Percentiles rank a stretch among this genome's conserved stretches.
Evolutionary conservation across 352 stramenopile species (phyloP).

Genomic region (Phytophthora foliorum): DNA sequence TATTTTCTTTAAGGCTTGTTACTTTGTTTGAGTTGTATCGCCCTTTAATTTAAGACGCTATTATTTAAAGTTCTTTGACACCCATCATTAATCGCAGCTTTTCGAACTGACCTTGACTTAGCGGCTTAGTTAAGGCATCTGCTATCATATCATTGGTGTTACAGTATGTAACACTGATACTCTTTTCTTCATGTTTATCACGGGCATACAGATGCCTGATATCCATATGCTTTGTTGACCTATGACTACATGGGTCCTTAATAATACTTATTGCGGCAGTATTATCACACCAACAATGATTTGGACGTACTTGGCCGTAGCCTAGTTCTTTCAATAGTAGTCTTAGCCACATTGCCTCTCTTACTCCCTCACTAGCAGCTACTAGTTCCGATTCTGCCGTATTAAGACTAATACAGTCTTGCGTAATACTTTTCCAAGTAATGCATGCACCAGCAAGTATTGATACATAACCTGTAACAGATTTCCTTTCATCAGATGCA

Average conservation of each 20-base stretch:
- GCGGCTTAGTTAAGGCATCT: constrained; percentile 6
- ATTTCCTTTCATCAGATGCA: background rate
- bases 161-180: constrained; percentile 17
- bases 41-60: constrained; percentile 1
- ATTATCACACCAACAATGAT: too few relatives aligned
- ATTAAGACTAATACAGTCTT: background rate
- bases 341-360: too few relatives aligned
- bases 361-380: background rate
- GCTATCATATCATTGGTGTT: constrained; percentile 21
- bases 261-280: too few relatives aligned
- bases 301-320: too few relatives aligned
- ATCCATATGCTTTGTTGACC: constrained; percentile 2
- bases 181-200: constrained; percentile 7
- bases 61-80: background rate
- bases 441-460: background rate
- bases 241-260: too few relatives aligned
- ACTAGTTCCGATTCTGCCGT: background rate
- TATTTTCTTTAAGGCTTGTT: too few relatives aligned
- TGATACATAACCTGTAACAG: background rate
- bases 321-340: background rate
- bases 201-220: constrained; percentile 11
- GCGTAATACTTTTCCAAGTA: background rate
- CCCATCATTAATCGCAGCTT: background rate
- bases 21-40: background rate
- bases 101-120: constrained; percentile 5